phyloP scores from a whole-genome alignment of 2,329 filamentous ascomycete species.

The Aspergillus phoenicis region DNA sequence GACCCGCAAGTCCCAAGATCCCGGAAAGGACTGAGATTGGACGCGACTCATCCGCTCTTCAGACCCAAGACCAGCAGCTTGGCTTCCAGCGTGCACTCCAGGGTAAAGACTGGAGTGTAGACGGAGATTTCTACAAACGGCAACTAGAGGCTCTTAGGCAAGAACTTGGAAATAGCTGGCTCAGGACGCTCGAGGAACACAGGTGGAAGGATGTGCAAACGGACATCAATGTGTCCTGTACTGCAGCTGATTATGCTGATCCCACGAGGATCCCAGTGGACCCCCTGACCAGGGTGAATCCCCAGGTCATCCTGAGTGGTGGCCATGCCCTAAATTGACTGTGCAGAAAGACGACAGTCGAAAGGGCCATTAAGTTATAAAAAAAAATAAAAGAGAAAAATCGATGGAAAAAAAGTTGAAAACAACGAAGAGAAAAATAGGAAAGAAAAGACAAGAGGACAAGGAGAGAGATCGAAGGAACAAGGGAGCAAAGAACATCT shows the following conservation, averaged over 20 bases:
- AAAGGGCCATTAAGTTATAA: background rate
- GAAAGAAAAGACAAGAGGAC: background rate
- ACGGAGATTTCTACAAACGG: slow-evolving; percentile 78
- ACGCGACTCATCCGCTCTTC: slow-evolving; percentile 20
- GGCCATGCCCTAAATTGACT: slow-evolving; percentile 34
- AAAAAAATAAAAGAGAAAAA: background rate
- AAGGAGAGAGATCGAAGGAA: slow-evolving; percentile 1
- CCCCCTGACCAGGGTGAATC: slow-evolving; percentile 38
- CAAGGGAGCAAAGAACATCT: background rate
- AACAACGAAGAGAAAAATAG: background rate
- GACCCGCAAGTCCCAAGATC: slow-evolving; percentile 27
- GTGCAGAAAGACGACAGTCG: background rate
- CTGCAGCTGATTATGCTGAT: slow-evolving; percentile 36
- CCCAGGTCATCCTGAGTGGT: slow-evolving; percentile 46
- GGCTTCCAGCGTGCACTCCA: slow-evolving; percentile 29
- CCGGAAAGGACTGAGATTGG: slow-evolving; percentile 23
- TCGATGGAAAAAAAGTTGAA: background rate
- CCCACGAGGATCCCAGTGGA: slow-evolving; percentile 35
- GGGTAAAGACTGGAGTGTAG: slow-evolving; percentile 45
- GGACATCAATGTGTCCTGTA: slow-evolving; percentile 32
- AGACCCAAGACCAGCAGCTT: slow-evolving; percentile 19
- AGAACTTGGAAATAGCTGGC: slow-evolving; percentile 83
- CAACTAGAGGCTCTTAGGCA: slow-evolving; percentile 84
- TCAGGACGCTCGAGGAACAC: slow-evolving; percentile 83
- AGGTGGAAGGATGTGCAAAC: slow-evolving; percentile 50